A percentile compares a stretch with the other conserved stretches of the same genome.
phyloP scores from a whole-genome alignment of 176 grass and related monocot genomes.

The Musa acuminata region DNA sequence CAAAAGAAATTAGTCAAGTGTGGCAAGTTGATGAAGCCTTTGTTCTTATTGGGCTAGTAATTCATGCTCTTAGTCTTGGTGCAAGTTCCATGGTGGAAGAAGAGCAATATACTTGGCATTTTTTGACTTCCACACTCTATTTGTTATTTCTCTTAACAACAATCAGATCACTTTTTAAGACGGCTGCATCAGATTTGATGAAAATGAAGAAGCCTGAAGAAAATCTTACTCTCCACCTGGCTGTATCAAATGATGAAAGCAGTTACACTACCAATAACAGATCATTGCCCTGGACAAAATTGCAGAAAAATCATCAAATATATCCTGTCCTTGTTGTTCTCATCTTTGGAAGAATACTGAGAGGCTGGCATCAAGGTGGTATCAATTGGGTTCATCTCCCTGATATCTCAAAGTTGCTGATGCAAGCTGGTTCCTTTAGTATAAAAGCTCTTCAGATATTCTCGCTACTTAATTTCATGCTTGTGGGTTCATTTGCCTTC shows the following conservation, averaged over 20 bases:
- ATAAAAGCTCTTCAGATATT: constrained; percentile 62
- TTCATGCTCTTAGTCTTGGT: constrained; percentile 56
- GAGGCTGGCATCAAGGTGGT: constrained; percentile 95
- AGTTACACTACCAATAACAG: not conserved
- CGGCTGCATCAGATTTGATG: constrained; percentile 23
- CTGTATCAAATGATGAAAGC: not conserved
- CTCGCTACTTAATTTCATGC: constrained; percentile 38
- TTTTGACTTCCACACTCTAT: constrained; percentile 69
- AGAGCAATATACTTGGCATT: constrained; percentile 97
- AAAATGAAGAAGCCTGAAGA: constrained; percentile 13
- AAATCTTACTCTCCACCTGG: not conserved
- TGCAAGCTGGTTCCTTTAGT: constrained; percentile 39
- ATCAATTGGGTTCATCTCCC: constrained; percentile 84
- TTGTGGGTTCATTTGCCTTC: constrained; percentile 40
- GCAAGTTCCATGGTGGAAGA: constrained; percentile 98
- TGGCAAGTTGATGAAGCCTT: constrained; percentile 61
- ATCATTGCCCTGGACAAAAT: not conserved
- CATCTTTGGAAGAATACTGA: constrained; percentile 69
- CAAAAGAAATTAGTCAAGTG: constrained; percentile 13
- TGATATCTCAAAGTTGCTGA: constrained; percentile 79
- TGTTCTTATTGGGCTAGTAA: constrained; percentile 47
- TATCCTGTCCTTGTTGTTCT: constrained; percentile 58
- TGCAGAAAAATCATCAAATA: constrained; percentile 25
- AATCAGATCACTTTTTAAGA: constrained; percentile 35
- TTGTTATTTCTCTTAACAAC: constrained; percentile 67